These are phyloP conservation scores for Coniochaeta ligniaria DNA, from an alignment of 2,329 filamentous ascomycete genomes.

Conservation along the genomic window DNA sequence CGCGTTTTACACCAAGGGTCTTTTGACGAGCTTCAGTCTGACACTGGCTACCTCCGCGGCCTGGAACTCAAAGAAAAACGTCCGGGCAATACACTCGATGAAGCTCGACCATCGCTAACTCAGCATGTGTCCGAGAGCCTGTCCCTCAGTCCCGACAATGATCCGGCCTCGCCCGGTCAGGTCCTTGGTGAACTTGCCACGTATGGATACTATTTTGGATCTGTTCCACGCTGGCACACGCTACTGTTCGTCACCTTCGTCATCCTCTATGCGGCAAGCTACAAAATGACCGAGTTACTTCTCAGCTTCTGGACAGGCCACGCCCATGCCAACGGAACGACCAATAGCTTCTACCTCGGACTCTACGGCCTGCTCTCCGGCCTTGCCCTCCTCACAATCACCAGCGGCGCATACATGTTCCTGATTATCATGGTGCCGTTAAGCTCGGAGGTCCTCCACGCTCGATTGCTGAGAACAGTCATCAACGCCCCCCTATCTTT, in stretches of 20 bases:
- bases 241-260: constrained; percentile 2
- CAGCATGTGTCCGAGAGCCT: background rate
- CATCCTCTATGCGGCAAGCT: constrained; percentile 1
- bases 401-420: constrained; percentile 2
- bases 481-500: constrained; percentile 9
- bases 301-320: constrained; percentile 4
- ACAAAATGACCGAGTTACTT: constrained; percentile 4
- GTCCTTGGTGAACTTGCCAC: background rate
- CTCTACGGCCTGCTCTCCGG: constrained; percentile 3
- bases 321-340: background rate
- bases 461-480: background rate
- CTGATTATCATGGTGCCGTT: constrained; percentile 4
- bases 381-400: constrained; percentile 2
- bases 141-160: background rate
- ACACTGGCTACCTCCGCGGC: constrained; percentile 25
- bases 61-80: constrained; percentile 13
- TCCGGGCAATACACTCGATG: background rate
- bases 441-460: constrained; percentile 5
- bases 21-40: constrained; percentile 22
- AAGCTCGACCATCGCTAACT: background rate
- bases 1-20: constrained; percentile 26
- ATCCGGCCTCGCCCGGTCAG: background rate
- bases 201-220: background rate
- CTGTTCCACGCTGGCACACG: constrained; percentile 2
- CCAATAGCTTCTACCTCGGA: constrained; percentile 3